Evolutionary conservation across 306 rosid species (phyloP), one percentile per base, ranked within the genome.

Genomic region (Psophocarpus tetragonolobus): DNA sequence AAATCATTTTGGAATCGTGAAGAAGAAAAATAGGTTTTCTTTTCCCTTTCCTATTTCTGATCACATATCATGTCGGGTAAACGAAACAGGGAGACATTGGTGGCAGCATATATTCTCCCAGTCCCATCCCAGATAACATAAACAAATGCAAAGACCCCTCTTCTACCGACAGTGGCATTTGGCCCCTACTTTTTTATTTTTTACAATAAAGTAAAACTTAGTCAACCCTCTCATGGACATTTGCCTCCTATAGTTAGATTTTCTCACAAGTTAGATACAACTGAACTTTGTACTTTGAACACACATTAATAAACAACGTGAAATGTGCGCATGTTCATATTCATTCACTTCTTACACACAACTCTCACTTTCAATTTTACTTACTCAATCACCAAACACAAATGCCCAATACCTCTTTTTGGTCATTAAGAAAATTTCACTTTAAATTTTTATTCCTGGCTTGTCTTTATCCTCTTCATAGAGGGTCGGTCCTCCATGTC

Each of bases 101-200:
- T 80, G n/a, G 65, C 26, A 68, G 41, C 61, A 63, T 9, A 75
- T 41, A 67, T 66, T 17, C 41, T 68, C 36, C 4, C 4, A 76
- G 63, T 41, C 56, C 56, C 23, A 30, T 68, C 36, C 4, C 4
- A 76, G 63, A 75, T 48, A 75, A 68, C 36, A 24, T 75, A 61
- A 81, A 81, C 42, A 69, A 75, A 82, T 42, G 38, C 71, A 38
- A 20, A 73, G 65, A 6, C 13, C 54, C 63, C 21, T 64, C 71
- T 71, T 64, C 75, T 64, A 33, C 85, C 79, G 80, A 77, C 69
- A 63, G 17, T 15, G 10, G 8, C 79, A 14, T 14, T 4, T 38
- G 54, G 14, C n/a, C 26, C 56, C 33, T 32, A 13, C 12, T 14
- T 41, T 44, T 17, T 3, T 3, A 18, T 51, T 50, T 20, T 15